phyloP scores from a whole-genome alignment of 208 protist species.

The Spongospora subterranea region DNA sequence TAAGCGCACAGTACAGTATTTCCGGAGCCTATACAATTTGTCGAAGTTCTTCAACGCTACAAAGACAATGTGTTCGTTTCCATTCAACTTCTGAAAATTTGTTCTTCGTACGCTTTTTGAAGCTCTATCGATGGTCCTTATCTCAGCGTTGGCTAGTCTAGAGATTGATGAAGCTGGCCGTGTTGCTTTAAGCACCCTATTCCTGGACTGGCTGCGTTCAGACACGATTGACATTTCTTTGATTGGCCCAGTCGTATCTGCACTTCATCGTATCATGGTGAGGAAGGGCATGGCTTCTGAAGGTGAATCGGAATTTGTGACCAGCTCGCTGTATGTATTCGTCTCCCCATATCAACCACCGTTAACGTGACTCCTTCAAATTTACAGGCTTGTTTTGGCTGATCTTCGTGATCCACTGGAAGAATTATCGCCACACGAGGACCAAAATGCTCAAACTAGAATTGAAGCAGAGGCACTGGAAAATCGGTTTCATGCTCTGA shows the following conservation, averaged over 20 bases:
- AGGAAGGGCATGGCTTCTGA: not conserved
- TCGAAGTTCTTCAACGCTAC: not conserved
- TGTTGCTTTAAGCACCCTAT: not conserved
- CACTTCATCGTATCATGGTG: slow-evolving; percentile 19
- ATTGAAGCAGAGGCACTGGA: not conserved
- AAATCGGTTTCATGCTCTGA: not conserved
- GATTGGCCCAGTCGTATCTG: not conserved
- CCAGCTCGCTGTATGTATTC: not conserved
- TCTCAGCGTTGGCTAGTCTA: not conserved
- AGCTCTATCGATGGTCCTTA: not conserved
- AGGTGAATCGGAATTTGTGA: slow-evolving; percentile 30
- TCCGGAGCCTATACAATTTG: not conserved
- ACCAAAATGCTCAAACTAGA: not conserved
- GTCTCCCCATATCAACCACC: not conserved
- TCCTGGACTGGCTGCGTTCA: slow-evolving; percentile 9
- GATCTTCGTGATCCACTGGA: slow-evolving; percentile 42
- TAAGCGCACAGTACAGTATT: not conserved
- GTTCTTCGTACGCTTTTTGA: not conserved
- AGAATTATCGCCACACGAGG: not conserved
- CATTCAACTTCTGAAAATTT: not conserved
- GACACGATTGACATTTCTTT: not conserved
- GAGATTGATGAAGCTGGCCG: slow-evolving; percentile 10
- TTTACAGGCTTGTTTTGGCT: slow-evolving; percentile 20
- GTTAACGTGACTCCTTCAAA: too few relatives aligned
- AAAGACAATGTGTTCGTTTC: slow-evolving; percentile 8